phyloP scores from a whole-genome alignment of 2,329 filamentous ascomycete genomes.

The Colletotrichum coccodes region DNA sequence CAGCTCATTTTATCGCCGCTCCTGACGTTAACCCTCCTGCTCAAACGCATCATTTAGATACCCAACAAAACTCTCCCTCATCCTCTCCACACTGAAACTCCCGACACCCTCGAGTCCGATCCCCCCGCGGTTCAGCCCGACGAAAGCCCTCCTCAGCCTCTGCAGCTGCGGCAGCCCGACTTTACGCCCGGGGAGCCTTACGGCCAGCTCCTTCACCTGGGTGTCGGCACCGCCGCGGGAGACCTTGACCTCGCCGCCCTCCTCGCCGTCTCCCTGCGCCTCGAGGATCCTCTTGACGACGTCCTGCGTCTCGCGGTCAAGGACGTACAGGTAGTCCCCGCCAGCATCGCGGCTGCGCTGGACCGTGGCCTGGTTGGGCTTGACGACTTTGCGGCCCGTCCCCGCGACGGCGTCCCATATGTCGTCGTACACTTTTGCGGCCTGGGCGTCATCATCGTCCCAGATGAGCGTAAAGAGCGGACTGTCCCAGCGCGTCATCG shows the following conservation, averaged over 20 bases:
- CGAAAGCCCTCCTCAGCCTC: slow-evolving; percentile 80
- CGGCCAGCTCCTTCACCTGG: slow-evolving; percentile 54
- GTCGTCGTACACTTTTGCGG: slow-evolving; percentile 65
- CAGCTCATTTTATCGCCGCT: neutral
- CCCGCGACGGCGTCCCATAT: slow-evolving; percentile 81
- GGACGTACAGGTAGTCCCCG: slow-evolving; percentile 81
- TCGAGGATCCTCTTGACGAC: slow-evolving; percentile 77
- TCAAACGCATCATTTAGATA: slow-evolving; percentile 75
- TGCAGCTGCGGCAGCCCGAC: slow-evolving; percentile 81
- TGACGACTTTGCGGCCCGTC: slow-evolving; percentile 70
- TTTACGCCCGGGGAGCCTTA: slow-evolving; percentile 74
- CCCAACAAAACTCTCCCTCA: slow-evolving; percentile 72
- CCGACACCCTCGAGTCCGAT: slow-evolving; percentile 68
- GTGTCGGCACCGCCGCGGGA: slow-evolving; percentile 42
- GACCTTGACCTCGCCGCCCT: slow-evolving; percentile 65
- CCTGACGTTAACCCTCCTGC: slow-evolving; percentile 57
- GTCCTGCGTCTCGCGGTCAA: slow-evolving; percentile 83
- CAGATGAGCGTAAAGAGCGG: slow-evolving; percentile 83
- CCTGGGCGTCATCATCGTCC: slow-evolving; percentile 75
- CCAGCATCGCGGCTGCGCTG: slow-evolving; percentile 69
- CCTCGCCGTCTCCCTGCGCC: slow-evolving; percentile 72
- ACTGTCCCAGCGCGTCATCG: slow-evolving; percentile 86
- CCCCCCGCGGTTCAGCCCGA: slow-evolving; percentile 77
- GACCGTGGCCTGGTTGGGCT: slow-evolving; percentile 81
- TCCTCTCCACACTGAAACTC: slow-evolving; percentile 62